These are phyloP conservation scores for Suhomyces sp. DNA, from an alignment of 805 yeast genomes.

Conservation along the genomic window DNA sequence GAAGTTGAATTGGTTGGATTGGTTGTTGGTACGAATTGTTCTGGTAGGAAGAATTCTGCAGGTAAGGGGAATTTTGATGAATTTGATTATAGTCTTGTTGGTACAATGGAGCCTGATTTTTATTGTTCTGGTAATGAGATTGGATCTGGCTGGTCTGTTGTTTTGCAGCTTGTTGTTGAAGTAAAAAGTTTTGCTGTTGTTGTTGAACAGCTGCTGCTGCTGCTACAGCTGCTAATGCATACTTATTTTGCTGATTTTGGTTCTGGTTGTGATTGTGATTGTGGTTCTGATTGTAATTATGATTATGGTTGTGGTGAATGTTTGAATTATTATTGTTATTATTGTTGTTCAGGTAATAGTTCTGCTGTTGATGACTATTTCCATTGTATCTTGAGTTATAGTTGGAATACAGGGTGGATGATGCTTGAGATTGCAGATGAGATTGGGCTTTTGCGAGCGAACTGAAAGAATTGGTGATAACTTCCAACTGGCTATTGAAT, in stretches of 20 bases:
- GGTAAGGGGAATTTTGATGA: slow-evolving; percentile 4
- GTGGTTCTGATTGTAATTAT: slow-evolving; percentile 7
- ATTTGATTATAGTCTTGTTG: slow-evolving; percentile 10
- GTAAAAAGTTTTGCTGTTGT: slow-evolving; percentile 21
- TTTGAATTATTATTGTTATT: slow-evolving; percentile 10
- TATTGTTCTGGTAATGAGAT: background rate
- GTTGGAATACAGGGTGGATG: slow-evolving; percentile 8
- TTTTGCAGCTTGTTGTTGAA: slow-evolving; percentile 16
- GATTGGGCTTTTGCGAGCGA: slow-evolving; percentile 11
- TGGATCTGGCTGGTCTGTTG: slow-evolving; percentile 4
- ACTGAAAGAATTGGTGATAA: slow-evolving; percentile 17
- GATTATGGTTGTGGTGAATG: slow-evolving; percentile 1
- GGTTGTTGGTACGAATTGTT: slow-evolving; percentile 2
- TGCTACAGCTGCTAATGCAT: slow-evolving; percentile 29
- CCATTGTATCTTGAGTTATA: slow-evolving; percentile 8
- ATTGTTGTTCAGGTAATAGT: slow-evolving; percentile 2
- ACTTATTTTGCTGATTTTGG: slow-evolving; percentile 23
- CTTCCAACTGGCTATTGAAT: slow-evolving; percentile 29
- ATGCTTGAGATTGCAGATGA: too few relatives aligned
- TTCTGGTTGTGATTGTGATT: slow-evolving; percentile 9
- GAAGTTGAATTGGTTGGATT: slow-evolving; percentile 1
- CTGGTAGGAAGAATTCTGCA: slow-evolving; percentile 4
- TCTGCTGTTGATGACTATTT: slow-evolving; percentile 9
- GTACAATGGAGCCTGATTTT: slow-evolving; percentile 1
- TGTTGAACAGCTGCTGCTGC: slow-evolving; percentile 35